Evolutionary conservation across 2,329 filamentous ascomycete species (phyloP), one percentile per base, ranked within the genome.

Genomic region (Alternaria alternata): DNA sequence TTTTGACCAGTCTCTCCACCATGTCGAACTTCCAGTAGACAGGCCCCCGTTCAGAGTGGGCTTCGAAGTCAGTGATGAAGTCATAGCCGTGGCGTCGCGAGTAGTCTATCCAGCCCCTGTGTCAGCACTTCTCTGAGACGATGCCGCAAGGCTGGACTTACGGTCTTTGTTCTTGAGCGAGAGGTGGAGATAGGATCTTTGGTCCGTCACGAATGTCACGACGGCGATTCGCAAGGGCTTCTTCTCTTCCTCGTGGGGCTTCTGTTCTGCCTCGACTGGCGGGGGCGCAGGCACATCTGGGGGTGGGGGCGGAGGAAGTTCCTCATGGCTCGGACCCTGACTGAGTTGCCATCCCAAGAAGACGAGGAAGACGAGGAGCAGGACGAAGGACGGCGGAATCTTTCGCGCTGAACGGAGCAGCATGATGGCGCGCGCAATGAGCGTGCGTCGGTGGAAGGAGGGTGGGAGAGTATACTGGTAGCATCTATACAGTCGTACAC

Each of bases 11-110:
- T n/a, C 71, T 69, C 56, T 77, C 71, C 6, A 75, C 69, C 75
- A 80, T 80, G 61, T 78, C 68, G 55, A 77, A 75, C 57, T 80
- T 81, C 68, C 75, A 77, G 64, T 71, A 80, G 26, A 74, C 69
- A 7, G 52, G 12, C 72, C 71, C 30, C 65, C 71, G 14, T 69
- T 65, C 22, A 70, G 63, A 48, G 20, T 75, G 72, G 12, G 70
- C 62, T 69, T 80, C 78, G 56, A 76, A 80, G 62, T 80, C 79
- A 59, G 78, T 70, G 56, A 79, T 66, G 56, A 81, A 66, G 59
- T 78, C 78, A 60, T 80, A 78, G 62, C 75, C 74, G 59, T 81
- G 78, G 52, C 76, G 78, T 41, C 73, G 74, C 0, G 75, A 75
- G 49, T 81, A 81, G 56, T 77, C 78, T 79, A 22, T 8, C 5